Percentiles rank a stretch among this genome's conserved stretches.
phyloP scores from a whole-genome alignment of 768 basidiomycete species.

The Serendipita sp. region DNA sequence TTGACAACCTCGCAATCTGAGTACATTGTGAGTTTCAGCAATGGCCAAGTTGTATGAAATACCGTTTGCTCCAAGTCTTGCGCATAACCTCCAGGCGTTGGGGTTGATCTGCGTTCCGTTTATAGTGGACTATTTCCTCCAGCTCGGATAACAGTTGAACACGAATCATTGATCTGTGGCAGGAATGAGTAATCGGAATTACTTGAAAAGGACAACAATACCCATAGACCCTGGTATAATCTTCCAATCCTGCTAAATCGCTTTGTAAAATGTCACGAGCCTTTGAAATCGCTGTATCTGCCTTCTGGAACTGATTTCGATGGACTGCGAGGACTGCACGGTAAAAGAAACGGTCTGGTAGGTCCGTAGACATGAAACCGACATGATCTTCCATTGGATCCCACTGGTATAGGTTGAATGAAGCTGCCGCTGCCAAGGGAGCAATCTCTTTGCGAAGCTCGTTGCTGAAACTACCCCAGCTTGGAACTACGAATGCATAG shows the following conservation, averaged over 20 bases:
- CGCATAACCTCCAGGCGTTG: slow-evolving; percentile 82
- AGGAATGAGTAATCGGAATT: slow-evolving; percentile 10
- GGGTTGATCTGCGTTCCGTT: slow-evolving; percentile 84
- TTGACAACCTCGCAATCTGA: slow-evolving; percentile 84
- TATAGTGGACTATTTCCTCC: slow-evolving; percentile 94
- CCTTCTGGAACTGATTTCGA: slow-evolving; percentile 89
- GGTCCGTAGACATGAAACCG: slow-evolving; percentile 78
- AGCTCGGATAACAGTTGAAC: slow-evolving; percentile 97
- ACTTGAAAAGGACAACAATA: slow-evolving; percentile 25
- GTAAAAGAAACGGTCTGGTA: slow-evolving; percentile 90
- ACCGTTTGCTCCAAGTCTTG: slow-evolving; percentile 97
- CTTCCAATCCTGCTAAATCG: slow-evolving; percentile 83
- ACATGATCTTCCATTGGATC: slow-evolving; percentile 98
- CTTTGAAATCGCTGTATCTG: slow-evolving; percentile 74
- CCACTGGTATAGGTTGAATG: slow-evolving; percentile 96
- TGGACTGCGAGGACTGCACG: slow-evolving; percentile 91
- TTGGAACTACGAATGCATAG: slow-evolving; percentile 68
- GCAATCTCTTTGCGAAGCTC: slow-evolving; percentile 86
- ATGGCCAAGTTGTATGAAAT: not conserved
- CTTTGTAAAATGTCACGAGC: slow-evolving; percentile 86
- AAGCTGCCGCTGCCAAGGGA: slow-evolving; percentile 91
- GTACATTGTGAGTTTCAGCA: not conserved
- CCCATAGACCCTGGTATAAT: slow-evolving; percentile 96
- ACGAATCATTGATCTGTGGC: slow-evolving; percentile 73
- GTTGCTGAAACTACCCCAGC: slow-evolving; percentile 68